A percentile compares a stretch with the other conserved stretches of the same genome.
Conservation (phyloP, 805 yeast genomes). For the Suhomyces prunicola region DNA sequence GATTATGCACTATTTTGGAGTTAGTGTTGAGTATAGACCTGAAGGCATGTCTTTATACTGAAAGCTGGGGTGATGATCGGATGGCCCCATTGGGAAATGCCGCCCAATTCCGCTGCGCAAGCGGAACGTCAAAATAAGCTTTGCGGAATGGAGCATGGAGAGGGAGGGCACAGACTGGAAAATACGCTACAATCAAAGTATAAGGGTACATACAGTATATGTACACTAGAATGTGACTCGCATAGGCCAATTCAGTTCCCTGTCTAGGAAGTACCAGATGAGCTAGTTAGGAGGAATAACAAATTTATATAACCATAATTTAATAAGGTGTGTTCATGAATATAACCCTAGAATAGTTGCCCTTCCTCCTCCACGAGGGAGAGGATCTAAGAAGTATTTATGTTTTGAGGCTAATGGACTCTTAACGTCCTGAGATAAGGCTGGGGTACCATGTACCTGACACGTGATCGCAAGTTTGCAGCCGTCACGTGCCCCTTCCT, state of each 20-base stretch:
- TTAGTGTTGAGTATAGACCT: background rate
- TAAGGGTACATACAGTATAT: too few species aligned
- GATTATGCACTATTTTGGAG: background rate
- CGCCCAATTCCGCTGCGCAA: slow-evolving; percentile 1
- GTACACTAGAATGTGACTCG: too few species aligned
- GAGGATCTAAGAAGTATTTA: too few species aligned
- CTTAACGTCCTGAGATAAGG: background rate
- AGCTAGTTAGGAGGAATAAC: too few species aligned
- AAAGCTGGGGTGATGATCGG: background rate
- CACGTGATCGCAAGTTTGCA: background rate
- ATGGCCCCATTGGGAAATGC: slow-evolving; percentile 2
- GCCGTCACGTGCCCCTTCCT: background rate
- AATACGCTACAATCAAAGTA: too few species aligned
- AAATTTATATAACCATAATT: too few species aligned
- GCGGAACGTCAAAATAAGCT: background rate
- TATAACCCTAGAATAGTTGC: too few species aligned
- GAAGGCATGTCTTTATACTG: background rate
- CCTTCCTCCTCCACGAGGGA: too few species aligned
- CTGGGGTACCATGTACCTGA: background rate
- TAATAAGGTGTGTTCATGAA: too few species aligned
- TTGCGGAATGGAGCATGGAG: background rate
- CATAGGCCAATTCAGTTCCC: too few species aligned
- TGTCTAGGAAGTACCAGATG: too few species aligned
- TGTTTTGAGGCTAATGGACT: background rate
- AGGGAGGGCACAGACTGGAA: background rate